A percentile compares a stretch with the other conserved stretches of the same genome.
phyloP scores from a whole-genome alignment of 2,329 filamentous ascomycete genomes.

The Colletotrichum chrysophilum region DNA sequence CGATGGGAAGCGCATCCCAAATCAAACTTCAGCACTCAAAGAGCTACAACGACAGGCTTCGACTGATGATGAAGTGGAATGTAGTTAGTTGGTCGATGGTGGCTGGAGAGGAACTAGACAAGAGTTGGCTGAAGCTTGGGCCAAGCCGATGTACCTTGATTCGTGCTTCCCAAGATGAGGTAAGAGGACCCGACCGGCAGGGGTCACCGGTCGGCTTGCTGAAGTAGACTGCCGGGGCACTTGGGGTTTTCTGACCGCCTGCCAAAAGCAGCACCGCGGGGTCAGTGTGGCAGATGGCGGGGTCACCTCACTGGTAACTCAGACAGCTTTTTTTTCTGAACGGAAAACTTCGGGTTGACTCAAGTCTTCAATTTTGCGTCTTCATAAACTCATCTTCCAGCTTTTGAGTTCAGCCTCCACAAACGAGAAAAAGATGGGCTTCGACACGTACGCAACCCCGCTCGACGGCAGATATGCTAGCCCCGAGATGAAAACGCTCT shows the following conservation, averaged over 20 bases:
- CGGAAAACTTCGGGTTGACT: background rate
- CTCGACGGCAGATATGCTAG: conserved; percentile 77
- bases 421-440: background rate
- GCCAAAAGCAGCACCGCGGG: conserved; percentile 4
- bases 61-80: background rate
- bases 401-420: background rate
- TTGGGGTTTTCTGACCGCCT: background rate
- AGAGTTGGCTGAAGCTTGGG: conserved; percentile 10
- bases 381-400: background rate
- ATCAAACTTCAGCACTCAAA: background rate
- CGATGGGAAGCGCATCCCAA: background rate
- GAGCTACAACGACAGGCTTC: background rate
- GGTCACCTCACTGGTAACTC: conserved; percentile 3
- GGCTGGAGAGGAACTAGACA: conserved; percentile 10
- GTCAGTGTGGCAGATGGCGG: background rate
- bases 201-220: background rate
- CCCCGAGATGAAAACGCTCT: conserved; percentile 78
- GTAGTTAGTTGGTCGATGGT: conserved; percentile 6
- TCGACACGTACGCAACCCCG: conserved; percentile 43
- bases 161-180: conserved; percentile 2
- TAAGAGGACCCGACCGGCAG: background rate
- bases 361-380: background rate
- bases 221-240: background rate
- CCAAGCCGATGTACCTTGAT: conserved; percentile 3
- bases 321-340: background rate